Percentiles rank a stretch among this genome's conserved stretches.
phyloP scores from a whole-genome alignment of 2,329 filamentous ascomycete species.

The Biscogniauxia marginata region DNA sequence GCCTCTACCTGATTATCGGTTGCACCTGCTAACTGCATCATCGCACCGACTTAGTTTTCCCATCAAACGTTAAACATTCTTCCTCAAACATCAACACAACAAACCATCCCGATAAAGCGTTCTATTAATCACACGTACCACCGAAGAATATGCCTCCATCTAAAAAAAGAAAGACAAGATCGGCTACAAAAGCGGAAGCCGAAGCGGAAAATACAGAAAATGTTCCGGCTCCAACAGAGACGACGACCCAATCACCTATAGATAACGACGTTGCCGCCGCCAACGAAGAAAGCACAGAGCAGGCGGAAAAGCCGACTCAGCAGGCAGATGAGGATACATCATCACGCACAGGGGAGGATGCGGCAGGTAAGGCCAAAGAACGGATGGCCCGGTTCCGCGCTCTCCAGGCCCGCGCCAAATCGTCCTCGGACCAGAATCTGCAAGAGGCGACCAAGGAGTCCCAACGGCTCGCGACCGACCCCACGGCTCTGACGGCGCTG shows the following conservation, averaged over 20 bases:
- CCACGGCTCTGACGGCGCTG: constrained; percentile 72
- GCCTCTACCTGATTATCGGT: not conserved
- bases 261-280: constrained; percentile 14
- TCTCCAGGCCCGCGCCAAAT: constrained; percentile 76
- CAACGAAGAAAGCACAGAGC: constrained; percentile 6
- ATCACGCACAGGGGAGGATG: constrained; percentile 11
- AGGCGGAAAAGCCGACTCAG: constrained; percentile 2
- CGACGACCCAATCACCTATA: constrained; percentile 15
- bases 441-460: constrained; percentile 83
- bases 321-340: constrained; percentile 10
- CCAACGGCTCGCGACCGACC: constrained; percentile 74
- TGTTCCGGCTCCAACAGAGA: constrained; percentile 21
- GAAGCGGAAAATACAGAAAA: constrained; percentile 16
- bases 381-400: constrained; percentile 82
- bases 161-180: constrained; percentile 44
- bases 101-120: not conserved
- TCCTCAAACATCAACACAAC: not conserved
- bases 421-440: constrained; percentile 70
- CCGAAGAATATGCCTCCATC: constrained; percentile 38
- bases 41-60: constrained; percentile 3
- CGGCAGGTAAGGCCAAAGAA: constrained; percentile 53
- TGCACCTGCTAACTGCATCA: constrained; percentile 5
- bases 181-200: constrained; percentile 20
- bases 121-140: constrained; percentile 1
- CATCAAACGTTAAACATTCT: not conserved